Conservation (phyloP, 176 grass and related monocot genomes). For the Elaeis guineensis region DNA sequence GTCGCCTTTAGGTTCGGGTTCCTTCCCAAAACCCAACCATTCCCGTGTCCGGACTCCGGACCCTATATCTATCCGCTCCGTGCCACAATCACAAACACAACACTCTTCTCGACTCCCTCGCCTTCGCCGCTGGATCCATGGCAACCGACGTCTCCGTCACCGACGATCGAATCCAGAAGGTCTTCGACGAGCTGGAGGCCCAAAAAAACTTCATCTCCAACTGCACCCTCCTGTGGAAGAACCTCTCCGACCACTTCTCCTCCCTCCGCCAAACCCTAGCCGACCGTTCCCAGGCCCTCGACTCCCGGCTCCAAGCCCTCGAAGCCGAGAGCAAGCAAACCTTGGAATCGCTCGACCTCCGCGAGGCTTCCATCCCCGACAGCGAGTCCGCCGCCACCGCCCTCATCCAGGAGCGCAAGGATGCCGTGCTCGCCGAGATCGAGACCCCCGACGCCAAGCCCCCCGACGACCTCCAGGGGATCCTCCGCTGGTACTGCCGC, state of each 20-base stretch:
- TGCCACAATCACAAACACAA: too few species aligned
- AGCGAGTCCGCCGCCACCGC: conserved; percentile 8
- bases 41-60: too few species aligned
- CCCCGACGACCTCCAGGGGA: conserved; percentile 27
- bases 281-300: conserved; percentile 31
- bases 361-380: conserved; percentile 36
- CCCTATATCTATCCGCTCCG: too few species aligned
- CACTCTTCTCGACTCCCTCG: too few species aligned
- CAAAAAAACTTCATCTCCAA: conserved; percentile 32
- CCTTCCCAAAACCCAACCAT: too few species aligned
- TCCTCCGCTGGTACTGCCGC: conserved; percentile 65
- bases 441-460: conserved; percentile 13
- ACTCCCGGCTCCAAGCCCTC: conserved; percentile 28
- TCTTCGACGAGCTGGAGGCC: conserved; percentile 51
- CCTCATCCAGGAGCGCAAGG: conserved; percentile 16
- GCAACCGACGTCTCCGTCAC: conserved; percentile 30
- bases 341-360: conserved; percentile 34
- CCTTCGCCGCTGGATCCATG: conserved; percentile 2
- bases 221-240: conserved; percentile 38
- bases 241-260: conserved; percentile 42
- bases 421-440: conserved; percentile 32
- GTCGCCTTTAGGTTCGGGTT: too few species aligned
- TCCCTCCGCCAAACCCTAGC: conserved; percentile 53
- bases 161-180: conserved; percentile 27
- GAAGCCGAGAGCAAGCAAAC: conserved; percentile 8